Percentiles rank a stretch among this genome's conserved stretches.
phyloP scores from a whole-genome alignment of 2,329 filamentous ascomycete genomes.

The Pseudopithomyces maydicus region DNA sequence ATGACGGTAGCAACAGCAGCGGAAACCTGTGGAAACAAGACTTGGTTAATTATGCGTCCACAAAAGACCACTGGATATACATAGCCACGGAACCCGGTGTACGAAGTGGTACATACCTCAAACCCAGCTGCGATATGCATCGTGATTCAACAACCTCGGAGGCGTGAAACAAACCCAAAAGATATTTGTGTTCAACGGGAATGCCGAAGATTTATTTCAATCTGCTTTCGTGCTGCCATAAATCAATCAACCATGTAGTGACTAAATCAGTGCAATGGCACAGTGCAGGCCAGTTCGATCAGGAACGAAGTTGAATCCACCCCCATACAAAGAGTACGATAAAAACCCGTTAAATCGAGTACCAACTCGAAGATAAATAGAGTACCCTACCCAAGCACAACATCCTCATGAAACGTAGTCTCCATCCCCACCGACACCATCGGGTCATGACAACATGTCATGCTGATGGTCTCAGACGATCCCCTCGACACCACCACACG shows the following conservation, averaged over 20 bases:
- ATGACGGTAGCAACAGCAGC: slow-evolving; percentile 50
- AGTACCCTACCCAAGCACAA: neutral
- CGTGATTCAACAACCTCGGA: neutral
- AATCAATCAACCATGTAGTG: too few species aligned
- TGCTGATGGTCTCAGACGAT: neutral
- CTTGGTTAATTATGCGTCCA: neutral
- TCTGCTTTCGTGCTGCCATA: too few species aligned
- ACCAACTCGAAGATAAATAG: neutral
- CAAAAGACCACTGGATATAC: too few species aligned
- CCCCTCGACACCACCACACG: neutral
- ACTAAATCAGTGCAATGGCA: too few species aligned
- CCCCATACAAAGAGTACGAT: too few species aligned
- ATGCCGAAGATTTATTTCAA: too few species aligned
- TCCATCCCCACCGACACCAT: neutral
- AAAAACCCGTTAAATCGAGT: too few species aligned
- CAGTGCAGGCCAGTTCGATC: too few species aligned
- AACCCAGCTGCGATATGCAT: slow-evolving; percentile 17
- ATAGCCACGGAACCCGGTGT: neutral
- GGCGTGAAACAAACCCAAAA: neutral
- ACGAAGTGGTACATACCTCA: slow-evolving; percentile 25
- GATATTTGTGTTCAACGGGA: neutral
- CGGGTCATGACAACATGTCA: neutral
- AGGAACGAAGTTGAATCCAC: too few species aligned
- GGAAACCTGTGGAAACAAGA: slow-evolving; percentile 35
- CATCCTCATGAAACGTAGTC: neutral